Evolutionary conservation across 371 early-diverging fungal genomes (phyloP).

Genomic region (Mucor ambiguus): DNA sequence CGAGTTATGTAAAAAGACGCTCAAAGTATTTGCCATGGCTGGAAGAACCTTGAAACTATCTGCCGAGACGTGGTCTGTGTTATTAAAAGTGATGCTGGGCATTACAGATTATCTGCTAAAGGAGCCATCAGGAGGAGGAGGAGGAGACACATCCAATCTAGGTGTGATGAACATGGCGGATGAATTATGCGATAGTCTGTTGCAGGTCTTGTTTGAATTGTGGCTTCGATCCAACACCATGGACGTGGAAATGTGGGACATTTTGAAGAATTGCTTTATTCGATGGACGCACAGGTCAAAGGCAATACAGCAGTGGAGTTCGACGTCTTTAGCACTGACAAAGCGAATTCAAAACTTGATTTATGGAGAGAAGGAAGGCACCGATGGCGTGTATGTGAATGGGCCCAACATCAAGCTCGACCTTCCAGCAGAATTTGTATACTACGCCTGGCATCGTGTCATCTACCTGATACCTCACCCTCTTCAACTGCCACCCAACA

Average conservation of each 20-base stretch:
- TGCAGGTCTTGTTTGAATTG: slow-evolving; percentile 71
- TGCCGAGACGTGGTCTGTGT: slow-evolving; percentile 74
- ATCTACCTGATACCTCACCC: slow-evolving; percentile 71
- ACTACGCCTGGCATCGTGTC: slow-evolving; percentile 77
- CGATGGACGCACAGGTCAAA: slow-evolving; percentile 77
- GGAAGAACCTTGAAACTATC: slow-evolving; percentile 67
- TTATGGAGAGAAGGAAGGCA: slow-evolving; percentile 61
- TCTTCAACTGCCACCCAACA: slow-evolving; percentile 58
- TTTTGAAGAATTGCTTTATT: slow-evolving; percentile 58
- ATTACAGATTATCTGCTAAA: slow-evolving; percentile 70
- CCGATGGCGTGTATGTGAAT: slow-evolving; percentile 56
- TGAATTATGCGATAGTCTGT: slow-evolving; percentile 71
- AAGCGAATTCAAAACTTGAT: slow-evolving; percentile 61
- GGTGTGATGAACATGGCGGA: slow-evolving; percentile 70
- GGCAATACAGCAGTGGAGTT: slow-evolving; percentile 74
- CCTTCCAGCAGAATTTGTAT: slow-evolving; percentile 61
- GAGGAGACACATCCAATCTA: slow-evolving; percentile 26
- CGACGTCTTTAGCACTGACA: slow-evolving; percentile 59
- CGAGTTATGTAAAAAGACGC: slow-evolving; percentile 75
- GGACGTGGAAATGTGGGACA: slow-evolving; percentile 77
- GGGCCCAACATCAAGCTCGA: slow-evolving; percentile 64
- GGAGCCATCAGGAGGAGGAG: slow-evolving; percentile 35
- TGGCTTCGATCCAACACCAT: slow-evolving; percentile 72
- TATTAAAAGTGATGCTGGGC: slow-evolving; percentile 76
- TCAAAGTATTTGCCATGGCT: slow-evolving; percentile 66